Evolutionary conservation across 2,329 filamentous ascomycete species (phyloP), one percentile per base, ranked within the genome.

Genomic region (Diaporthe sp.): DNA sequence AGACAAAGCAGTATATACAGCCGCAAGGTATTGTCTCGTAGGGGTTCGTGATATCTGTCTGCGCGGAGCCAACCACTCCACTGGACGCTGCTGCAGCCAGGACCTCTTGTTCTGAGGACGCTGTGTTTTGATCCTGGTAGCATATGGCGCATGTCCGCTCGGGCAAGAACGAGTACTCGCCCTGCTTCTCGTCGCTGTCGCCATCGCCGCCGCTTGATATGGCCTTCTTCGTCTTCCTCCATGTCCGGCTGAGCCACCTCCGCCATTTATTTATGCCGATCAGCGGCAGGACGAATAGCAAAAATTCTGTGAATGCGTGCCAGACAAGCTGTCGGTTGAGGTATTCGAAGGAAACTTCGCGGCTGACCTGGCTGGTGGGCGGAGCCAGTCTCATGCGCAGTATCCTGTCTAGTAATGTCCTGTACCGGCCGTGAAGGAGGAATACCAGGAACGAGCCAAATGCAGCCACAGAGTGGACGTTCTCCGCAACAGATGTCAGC

Each of bases 231-330:
- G 94, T 92, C 82, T 93, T 95, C 78, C 94, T 92, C 95, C 95
- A 97, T n/a, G 92, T 92, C 76, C 95, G 90, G 28, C 90, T 89
- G n/a, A 98, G 87, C 93, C 96, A 98, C 78, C 96, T 90, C 74
- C 95, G 91, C 97, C 97, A 99, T 77, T 95, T 91, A 80, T 94
- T 93, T 78, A 99, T 96, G 69, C 97, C 97, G 55, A 99, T 94
- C n/a, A 99, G 89, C 0, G 97, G 97, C n/a, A 99, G 88, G 25
- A 98, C 90, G 83, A 98, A 99, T 42, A 99, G 90, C n/a, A 99
- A 87, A 80, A 99, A 99, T 82, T 99, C 97, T 35, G 97, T 99
- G 80, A 99, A 98, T n/a, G 97, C 97, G 84, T 99, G 97, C 97
- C 97, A 99, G 50, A 99, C 97, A 15, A 99, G 91, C 85, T 99